Conservation (phyloP, 495 filamentous ascomycete species). For the Hamigera avellanea region DNA sequence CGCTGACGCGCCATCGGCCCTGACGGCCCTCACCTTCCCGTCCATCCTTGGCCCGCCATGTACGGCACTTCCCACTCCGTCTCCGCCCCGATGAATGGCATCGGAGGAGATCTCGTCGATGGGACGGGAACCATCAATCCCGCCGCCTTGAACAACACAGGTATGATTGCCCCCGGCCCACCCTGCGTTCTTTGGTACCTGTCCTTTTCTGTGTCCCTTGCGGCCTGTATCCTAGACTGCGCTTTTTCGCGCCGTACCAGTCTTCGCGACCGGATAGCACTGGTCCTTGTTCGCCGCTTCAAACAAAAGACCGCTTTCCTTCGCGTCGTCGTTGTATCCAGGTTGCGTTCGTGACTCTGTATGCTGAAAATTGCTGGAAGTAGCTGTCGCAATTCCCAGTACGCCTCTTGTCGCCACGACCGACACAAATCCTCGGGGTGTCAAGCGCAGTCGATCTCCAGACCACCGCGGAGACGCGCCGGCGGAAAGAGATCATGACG, state of each 20-base stretch:
- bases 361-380: no score
- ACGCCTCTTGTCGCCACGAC: slow-evolving; percentile 34
- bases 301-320: no score
- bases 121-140: slow-evolving; percentile 73
- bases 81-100: slow-evolving; percentile 45
- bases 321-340: no score
- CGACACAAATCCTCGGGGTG: slow-evolving; percentile 55
- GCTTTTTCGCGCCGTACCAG: no score
- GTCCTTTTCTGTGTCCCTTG: slow-evolving; percentile 3
- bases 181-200: not conserved
- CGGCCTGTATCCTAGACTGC: not conserved
- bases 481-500: slow-evolving; percentile 56
- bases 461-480: slow-evolving; percentile 56
- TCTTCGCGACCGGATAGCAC: no score
- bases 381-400: slow-evolving; percentile 29
- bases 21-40: slow-evolving; percentile 18
- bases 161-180: slow-evolving; percentile 25
- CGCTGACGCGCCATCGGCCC: slow-evolving; percentile 24
- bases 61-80: slow-evolving; percentile 43
- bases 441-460: slow-evolving; percentile 91
- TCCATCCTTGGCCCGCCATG: slow-evolving; percentile 34
- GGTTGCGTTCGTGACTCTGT: no score
- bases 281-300: no score
- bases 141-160: slow-evolving; percentile 53
- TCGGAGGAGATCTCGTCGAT: slow-evolving; percentile 54